Conservation (phyloP, 768 basidiomycete genomes). For the Boletus rubescentipes region DNA sequence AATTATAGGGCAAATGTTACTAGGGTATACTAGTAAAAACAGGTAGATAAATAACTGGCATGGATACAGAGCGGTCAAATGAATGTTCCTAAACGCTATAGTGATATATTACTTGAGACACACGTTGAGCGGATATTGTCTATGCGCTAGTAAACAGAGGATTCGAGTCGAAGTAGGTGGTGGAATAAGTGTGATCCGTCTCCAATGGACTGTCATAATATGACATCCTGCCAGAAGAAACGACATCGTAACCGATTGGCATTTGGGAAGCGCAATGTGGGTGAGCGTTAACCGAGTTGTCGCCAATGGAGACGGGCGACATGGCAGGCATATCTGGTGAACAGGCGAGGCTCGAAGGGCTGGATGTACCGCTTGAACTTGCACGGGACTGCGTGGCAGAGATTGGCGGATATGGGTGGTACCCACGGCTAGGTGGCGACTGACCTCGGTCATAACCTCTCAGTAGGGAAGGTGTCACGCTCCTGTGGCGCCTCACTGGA, state of each 20-base stretch:
- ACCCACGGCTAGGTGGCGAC: conserved; percentile 48
- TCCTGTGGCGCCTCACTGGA: conserved; percentile 67
- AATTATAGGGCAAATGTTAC: conserved; percentile 8
- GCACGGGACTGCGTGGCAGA: conserved; percentile 29
- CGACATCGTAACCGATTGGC: conserved; percentile 20
- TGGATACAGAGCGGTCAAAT: conserved; percentile 24
- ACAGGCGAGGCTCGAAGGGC: conserved; percentile 28
- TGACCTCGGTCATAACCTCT: conserved; percentile 51
- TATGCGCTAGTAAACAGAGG: conserved; percentile 25
- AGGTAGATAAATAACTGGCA: conserved; percentile 25
- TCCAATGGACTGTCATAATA: conserved; percentile 29
- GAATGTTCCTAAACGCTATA: conserved; percentile 18
- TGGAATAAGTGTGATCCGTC: conserved; percentile 19
- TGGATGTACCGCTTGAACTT: conserved; percentile 29
- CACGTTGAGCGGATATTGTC: conserved; percentile 1
- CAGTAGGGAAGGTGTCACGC: conserved; percentile 69
- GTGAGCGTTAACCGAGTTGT: conserved; percentile 10
- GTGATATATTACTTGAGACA: conserved; percentile 14
- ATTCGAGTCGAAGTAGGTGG: conserved; percentile 23
- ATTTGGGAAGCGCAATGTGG: conserved; percentile 25
- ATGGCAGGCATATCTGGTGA: conserved; percentile 30
- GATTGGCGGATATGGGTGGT: conserved; percentile 52
- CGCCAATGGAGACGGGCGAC: conserved; percentile 18
- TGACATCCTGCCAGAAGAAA: conserved; percentile 28
- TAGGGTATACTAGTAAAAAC: conserved; percentile 16